These are phyloP conservation scores for Saccharomyces hybrid DNA, from an alignment of 1,139 yeast genomes.

Conservation along the genomic window DNA sequence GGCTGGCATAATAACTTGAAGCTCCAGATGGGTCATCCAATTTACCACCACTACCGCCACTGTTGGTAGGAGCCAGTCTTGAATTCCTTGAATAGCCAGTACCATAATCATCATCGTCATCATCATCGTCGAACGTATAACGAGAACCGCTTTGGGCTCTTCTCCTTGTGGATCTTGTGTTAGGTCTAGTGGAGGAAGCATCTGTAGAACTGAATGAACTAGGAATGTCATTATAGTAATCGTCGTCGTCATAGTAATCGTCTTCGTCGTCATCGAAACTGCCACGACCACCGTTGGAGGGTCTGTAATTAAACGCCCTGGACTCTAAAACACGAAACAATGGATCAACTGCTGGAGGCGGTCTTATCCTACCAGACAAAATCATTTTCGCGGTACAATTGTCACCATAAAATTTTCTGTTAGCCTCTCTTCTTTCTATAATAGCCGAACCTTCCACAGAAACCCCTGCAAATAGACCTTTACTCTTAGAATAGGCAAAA, in stretches of 20 bases:
- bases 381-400: constrained; percentile 80
- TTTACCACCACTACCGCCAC: constrained; percentile 12
- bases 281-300: constrained; percentile 44
- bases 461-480: constrained; percentile 95
- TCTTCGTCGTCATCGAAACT: constrained; percentile 46
- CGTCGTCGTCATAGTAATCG: constrained; percentile 28
- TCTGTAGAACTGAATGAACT: constrained; percentile 25
- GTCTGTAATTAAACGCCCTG: constrained; percentile 64
- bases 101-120: constrained; percentile 7
- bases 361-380: constrained; percentile 75
- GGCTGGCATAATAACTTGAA: constrained; percentile 27
- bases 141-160: constrained; percentile 28
- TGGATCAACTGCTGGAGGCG: constrained; percentile 91
- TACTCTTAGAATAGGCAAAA: constrained; percentile 88
- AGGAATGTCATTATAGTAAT: constrained; percentile 32
- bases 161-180: constrained; percentile 28
- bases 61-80: constrained; percentile 5
- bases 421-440: constrained; percentile 93
- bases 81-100: constrained; percentile 3
- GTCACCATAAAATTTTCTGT: constrained; percentile 85
- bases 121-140: constrained; percentile 24
- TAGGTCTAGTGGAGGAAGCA: constrained; percentile 19
- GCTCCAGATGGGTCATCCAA: constrained; percentile 33
- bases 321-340: constrained; percentile 80
- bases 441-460: constrained; percentile 94